Evolutionary conservation across 768 basidiomycete genomes (phyloP), one percentile per base, ranked within the genome.

Genomic region (Hypholoma fasciculare): DNA sequence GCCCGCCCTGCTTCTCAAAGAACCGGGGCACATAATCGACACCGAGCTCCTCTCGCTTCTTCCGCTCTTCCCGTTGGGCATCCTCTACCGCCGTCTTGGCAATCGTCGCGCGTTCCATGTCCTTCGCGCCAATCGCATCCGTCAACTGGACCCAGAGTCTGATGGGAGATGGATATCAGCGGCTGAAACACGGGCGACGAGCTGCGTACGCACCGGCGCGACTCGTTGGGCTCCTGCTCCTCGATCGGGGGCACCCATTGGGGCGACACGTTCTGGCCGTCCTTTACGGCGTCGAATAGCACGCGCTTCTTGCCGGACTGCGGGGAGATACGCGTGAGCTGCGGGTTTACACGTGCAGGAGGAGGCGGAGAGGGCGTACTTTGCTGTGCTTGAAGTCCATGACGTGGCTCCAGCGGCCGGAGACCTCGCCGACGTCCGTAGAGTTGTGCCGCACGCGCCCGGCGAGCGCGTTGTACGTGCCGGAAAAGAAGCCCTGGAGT

Each of bases 41-140:
- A 5, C 91, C 92, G 17, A 71, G 82, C 66, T 90, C 90, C 58
- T 96, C 95, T 60, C 90, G 79, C 69, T 76, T 75, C 67, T 81
- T 84, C 39, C 92, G 85, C 55, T 82, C 72, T 65, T 97, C 94
- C 49, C 97, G 81, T 74, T 98, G 96, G 23, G 86, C 86, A 62
- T 96, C 94, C 75, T 99, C 97, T 0, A 99, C 92, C 12, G 81
- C 80, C 2, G 85, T 84, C 79, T 99, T 99, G 49, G 94, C 92
- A 26, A 83, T 83, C 4, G 95, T 97, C 20, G 97, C 97, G 11
- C 85, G 88, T 64, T 96, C 93, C 94, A 98, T 96, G 71, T 99
- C 94, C 67, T 89, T 92, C 34, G 78, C 78, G 30, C 80, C 70
- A 72, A 99, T 98, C 17, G 96, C 97, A 16, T 80, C 76, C 23